Base-by-base conservation (phyloP, 768 basidiomycete species). In the Coprinellus aureogranulatus region DNA sequence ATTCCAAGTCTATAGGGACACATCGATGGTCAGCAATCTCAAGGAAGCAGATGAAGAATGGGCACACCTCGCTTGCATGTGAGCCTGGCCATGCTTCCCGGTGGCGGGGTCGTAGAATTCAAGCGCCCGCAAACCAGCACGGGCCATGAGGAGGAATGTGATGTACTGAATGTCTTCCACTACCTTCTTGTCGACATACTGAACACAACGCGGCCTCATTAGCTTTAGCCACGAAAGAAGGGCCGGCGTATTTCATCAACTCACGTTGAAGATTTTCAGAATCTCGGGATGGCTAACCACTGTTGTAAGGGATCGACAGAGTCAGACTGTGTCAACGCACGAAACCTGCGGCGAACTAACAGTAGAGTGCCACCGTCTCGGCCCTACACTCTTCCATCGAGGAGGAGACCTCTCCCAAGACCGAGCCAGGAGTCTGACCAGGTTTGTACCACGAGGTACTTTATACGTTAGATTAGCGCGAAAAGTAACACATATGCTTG, bases 381-480 rank as follows among this genome's bases (percentile, higher is more conserved):
- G 92, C 92, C n/a, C 93, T 85, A 63, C 92, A 94, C 74, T 94
- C 92, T 71, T 94, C 93, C 83, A 94, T 84, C 1, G 92, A 94
- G 0, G 92, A 93, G 3, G 90, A 92, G 8, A 92, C 89, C 59
- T 93, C 89, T 0, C 92, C 92, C 1, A 95, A 77, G 1, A 93
- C 87, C 10, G 90, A 86, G 49, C 84, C 89, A 39, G 90, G 81
- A 0, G 89, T 92, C 70, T 93, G 92, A 8, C 92, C 92, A 31
- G 88, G 81, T 67, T 89, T 89, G 71, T 95, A 95, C 92, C 92
- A 94, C 16, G 89, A 86, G 2, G 82, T 79, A 54, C 90, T 92
- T 6, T 14, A 53, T 2, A 46, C 42, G n/a, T 37, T 55, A 26
- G 30, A 52, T 16, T 46, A 55, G 18, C 59, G 48, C 39, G 26